These are phyloP conservation scores for Thelonectria olida DNA, from an alignment of 2,329 filamentous ascomycete genomes.

Conservation along the genomic window DNA sequence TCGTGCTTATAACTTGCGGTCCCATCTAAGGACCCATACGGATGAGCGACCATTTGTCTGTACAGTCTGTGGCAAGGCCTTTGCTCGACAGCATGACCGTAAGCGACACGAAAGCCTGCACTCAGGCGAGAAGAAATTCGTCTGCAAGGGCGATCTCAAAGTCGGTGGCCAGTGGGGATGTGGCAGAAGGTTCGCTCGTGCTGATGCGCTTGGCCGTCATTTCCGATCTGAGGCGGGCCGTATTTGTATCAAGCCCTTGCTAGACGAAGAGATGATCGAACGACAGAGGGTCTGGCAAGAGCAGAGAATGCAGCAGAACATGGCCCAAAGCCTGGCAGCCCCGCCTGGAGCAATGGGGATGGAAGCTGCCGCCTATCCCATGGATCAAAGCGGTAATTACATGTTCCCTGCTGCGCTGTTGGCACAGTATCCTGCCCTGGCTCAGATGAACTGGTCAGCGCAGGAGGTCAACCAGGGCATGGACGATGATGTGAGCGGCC, in stretches of 20 bases:
- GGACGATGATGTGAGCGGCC: constrained; percentile 80
- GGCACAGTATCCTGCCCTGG: constrained; percentile 92
- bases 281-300: constrained; percentile 80
- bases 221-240: constrained; percentile 95
- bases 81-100: constrained; percentile 95
- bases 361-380: constrained; percentile 66
- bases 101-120: constrained; percentile 97
- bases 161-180: constrained; percentile 90
- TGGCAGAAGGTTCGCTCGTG: constrained; percentile 89
- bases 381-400: constrained; percentile 67
- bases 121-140: constrained; percentile 98
- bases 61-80: constrained; percentile 95
- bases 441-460: constrained; percentile 83
- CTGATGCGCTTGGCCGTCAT: constrained; percentile 92
- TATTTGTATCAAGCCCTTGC: constrained; percentile 95
- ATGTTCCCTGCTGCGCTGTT: constrained; percentile 86
- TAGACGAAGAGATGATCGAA: constrained; percentile 92
- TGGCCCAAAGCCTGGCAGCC: constrained; percentile 67
- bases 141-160: constrained; percentile 92
- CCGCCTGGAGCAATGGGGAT: constrained; percentile 65
- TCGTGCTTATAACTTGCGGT: constrained; percentile 93
- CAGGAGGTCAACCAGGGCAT: constrained; percentile 73
- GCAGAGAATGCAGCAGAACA: constrained; percentile 73
- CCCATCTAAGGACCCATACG: constrained; percentile 94
- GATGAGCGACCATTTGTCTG: constrained; percentile 98